Evolutionary conservation across 495 filamentous ascomycete genomes (phyloP), one percentile per base, ranked within the genome.

Genomic region (Neurospora sublineolata): DNA sequence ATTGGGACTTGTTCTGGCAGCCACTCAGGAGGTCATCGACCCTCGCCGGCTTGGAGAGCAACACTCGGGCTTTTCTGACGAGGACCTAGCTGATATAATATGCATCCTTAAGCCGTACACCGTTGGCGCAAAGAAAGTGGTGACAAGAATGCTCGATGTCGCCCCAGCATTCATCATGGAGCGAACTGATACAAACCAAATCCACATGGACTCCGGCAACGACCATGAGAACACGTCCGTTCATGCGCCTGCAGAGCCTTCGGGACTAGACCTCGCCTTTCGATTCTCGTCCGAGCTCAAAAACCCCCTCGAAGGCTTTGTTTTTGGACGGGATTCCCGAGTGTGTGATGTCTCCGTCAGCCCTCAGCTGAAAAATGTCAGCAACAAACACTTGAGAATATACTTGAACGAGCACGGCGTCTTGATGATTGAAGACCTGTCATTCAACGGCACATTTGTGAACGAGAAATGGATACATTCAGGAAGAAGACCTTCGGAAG

Each of bases 381-480:
- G 94, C 80, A 97, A 97, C 77, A 84, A 87, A 14, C 95, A 99
- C 76, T 99, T 97, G 78, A 89, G 93, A 40, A 97, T 99, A 70
- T 96, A 90, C 76, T 81, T 97, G 69, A 98, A 93, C 70, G 81
- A 87, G 4, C 86, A 91, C 67, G 92, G 88, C 12, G 88, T 91
- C 58, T 83, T 97, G 74, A 97, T 99, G 94, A 80, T 98, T 5
- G 89, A 97, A 78, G 95, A 99, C 74, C 86, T 87, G 69, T 98
- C 95, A 0, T 97, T 93, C 0, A 98, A 97, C 74, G 95, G 95
- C 30, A 98, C 96, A 8, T 79, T 92, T 41, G 93, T 99, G 67
- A 94, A 97, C 79, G 82, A 86, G 30, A 80, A 80, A 30, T 83
- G 88, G 20, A 84, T 64, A 3, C 6, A 18, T 18, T 97, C 1